Conservation (phyloP, 2,329 filamentous ascomycete genomes). For the Cryphonectria parasitica region DNA sequence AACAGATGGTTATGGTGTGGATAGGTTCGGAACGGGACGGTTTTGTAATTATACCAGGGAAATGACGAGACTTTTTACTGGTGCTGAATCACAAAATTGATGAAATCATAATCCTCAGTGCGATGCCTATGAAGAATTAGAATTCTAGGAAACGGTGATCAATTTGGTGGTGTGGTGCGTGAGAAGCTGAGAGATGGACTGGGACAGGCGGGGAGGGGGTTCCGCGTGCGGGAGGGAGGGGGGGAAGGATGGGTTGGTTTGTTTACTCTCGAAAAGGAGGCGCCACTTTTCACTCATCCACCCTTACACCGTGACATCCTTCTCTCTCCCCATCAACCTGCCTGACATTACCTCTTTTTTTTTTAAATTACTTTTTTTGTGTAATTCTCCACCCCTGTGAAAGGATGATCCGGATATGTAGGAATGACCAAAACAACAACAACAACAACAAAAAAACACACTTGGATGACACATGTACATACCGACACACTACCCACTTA, state of each 20-base stretch:
- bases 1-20: constrained; percentile 14
- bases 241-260: neutral
- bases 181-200: neutral
- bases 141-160: neutral
- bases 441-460: no score
- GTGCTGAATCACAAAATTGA: constrained; percentile 19
- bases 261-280: neutral
- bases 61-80: constrained; percentile 25
- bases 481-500: no score
- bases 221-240: neutral
- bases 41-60: constrained; percentile 43
- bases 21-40: constrained; percentile 12
- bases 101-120: neutral
- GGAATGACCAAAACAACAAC: no score
- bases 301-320: neutral
- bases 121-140: no score
- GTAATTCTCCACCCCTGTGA: no score
- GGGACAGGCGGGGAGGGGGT: neutral
- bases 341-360: no score
- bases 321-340: no score
- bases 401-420: no score
- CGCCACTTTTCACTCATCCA: neutral
- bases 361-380: no score
- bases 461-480: no score
- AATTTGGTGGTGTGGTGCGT: neutral